phyloP scores from a whole-genome alignment of 176 grass and related monocot species.

The Oryza australiensis region DNA sequence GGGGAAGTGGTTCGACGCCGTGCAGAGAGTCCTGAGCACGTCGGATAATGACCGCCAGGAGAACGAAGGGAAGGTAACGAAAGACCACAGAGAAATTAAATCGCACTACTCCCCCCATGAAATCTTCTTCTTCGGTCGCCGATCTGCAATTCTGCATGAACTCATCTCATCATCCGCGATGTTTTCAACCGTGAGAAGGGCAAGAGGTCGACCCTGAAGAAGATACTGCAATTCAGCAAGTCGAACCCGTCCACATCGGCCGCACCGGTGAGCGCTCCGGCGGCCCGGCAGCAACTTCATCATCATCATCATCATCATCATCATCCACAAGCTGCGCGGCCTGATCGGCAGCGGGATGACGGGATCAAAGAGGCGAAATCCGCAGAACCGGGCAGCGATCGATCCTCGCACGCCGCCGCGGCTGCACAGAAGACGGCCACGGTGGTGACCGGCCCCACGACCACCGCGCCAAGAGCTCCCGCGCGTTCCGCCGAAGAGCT shows the following conservation, averaged over 20 bases:
- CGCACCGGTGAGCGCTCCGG: background rate
- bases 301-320: background rate
- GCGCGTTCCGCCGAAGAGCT: constrained; percentile 48
- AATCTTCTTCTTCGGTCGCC: background rate
- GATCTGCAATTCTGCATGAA: background rate
- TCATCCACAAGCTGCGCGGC: background rate
- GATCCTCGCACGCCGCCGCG: background rate
- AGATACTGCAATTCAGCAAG: constrained; percentile 61
- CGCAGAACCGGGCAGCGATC: too few relatives aligned
- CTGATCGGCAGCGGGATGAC: background rate
- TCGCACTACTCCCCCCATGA: background rate
- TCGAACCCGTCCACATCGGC: constrained; percentile 27
- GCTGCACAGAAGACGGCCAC: background rate
- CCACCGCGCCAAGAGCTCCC: background rate
- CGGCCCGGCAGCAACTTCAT: background rate
- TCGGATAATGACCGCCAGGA: constrained; percentile 44
- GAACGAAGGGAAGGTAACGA: constrained; percentile 45
- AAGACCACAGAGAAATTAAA: background rate
- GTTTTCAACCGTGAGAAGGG: constrained; percentile 1
- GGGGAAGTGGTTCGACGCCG: constrained; percentile 57
- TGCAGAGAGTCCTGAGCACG: constrained; percentile 59
- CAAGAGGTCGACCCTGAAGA: constrained; percentile 56
- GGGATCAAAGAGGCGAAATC: constrained; percentile 3
- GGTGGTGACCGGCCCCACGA: background rate
- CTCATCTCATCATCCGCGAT: background rate